phyloP scores from a whole-genome alignment of 2,329 filamentous ascomycete species.

The Colletotrichum lini region DNA sequence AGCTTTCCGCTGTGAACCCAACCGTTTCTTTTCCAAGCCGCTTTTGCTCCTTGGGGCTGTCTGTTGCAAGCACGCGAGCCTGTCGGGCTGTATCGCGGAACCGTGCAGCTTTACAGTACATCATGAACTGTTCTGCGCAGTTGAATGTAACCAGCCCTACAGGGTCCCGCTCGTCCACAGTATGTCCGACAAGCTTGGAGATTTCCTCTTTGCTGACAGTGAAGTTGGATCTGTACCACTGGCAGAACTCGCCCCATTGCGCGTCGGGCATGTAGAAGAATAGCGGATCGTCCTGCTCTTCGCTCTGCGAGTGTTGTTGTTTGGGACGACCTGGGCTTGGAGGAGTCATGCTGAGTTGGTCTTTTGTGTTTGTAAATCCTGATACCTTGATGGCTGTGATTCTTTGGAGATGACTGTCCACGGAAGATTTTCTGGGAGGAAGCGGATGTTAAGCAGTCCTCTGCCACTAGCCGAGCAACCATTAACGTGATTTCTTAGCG shows the following conservation, averaged over 20 bases:
- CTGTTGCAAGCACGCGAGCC: slow-evolving; percentile 46
- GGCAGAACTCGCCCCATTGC: slow-evolving; percentile 53
- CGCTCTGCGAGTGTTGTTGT: background rate
- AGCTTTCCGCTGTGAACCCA: slow-evolving; percentile 49
- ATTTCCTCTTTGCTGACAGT: slow-evolving; percentile 48
- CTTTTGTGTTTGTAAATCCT: no score
- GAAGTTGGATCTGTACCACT: slow-evolving; percentile 52
- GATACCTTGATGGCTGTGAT: no score
- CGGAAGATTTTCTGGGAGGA: no score
- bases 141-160: slow-evolving; percentile 48
- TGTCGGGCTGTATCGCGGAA: slow-evolving; percentile 50
- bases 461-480: no score
- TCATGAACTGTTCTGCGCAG: slow-evolving; percentile 59
- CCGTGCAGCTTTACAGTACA: slow-evolving; percentile 57
- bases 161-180: slow-evolving; percentile 39
- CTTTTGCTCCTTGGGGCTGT: slow-evolving; percentile 50
- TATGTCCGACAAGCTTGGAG: slow-evolving; percentile 47
- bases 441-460: no score
- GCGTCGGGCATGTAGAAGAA: slow-evolving; percentile 53
- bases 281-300: background rate
- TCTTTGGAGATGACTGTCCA: no score
- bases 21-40: slow-evolving; percentile 46
- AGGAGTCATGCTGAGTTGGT: no score
- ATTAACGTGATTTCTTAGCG: no score
- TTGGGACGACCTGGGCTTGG: no score